These are phyloP conservation scores for Globisporangium irregulare DNA, from an alignment of 352 stramenopile species.

Conservation along the genomic window DNA sequence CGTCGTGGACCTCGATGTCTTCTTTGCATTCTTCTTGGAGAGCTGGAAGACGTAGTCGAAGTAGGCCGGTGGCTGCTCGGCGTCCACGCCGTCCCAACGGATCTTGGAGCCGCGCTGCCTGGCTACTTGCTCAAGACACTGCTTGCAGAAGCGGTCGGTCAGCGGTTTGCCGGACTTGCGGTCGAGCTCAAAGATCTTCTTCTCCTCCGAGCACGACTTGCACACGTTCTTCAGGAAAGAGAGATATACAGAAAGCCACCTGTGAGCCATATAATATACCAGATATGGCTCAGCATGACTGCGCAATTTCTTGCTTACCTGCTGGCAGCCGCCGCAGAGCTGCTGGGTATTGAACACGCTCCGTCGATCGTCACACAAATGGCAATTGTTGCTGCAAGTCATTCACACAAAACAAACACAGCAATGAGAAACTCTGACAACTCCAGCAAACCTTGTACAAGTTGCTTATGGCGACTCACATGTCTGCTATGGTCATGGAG, in stretches of 20 bases:
- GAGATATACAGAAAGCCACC: neutral
- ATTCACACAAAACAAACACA: neutral
- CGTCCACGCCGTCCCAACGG: slow-evolving; percentile 11
- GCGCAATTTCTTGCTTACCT: slow-evolving; percentile 15
- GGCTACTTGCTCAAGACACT: slow-evolving; percentile 30
- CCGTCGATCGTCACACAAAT: slow-evolving; percentile 3
- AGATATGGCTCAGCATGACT: too few species aligned
- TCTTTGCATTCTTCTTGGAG: neutral
- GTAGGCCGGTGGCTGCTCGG: slow-evolving; percentile 18
- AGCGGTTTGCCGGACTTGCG: slow-evolving; percentile 28
- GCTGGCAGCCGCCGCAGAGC: slow-evolving; percentile 26
- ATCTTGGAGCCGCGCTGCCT: slow-evolving; percentile 12
- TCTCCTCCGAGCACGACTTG: slow-evolving; percentile 43
- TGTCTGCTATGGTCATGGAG: neutral
- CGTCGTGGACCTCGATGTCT: neutral
- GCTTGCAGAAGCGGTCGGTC: slow-evolving; percentile 42
- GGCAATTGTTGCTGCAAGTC: slow-evolving; percentile 20
- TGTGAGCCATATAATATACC: neutral
- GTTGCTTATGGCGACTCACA: neutral
- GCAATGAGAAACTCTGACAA: neutral
- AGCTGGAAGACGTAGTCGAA: slow-evolving; percentile 17
- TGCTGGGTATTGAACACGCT: neutral
- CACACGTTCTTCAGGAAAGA: slow-evolving; percentile 31
- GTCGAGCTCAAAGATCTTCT: slow-evolving; percentile 46
- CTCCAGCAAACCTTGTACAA: neutral